Evolutionary conservation across 2,329 filamentous ascomycete genomes (phyloP).

Genomic region (Neurospora crassa): DNA sequence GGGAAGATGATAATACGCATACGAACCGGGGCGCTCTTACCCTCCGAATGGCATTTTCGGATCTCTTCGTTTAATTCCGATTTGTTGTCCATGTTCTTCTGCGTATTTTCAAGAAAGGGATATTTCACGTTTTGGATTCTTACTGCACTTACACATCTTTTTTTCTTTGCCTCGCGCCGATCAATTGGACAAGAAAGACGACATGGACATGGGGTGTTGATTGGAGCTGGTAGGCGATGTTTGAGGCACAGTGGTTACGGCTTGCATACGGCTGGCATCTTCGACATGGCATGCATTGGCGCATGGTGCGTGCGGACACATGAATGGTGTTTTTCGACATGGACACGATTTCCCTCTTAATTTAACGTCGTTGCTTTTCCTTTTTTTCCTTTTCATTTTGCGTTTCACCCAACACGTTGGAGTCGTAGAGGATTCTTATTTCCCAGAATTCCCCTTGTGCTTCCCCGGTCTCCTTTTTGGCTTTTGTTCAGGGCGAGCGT

Average conservation of each 20-base stretch:
- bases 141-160: background rate
- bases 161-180: background rate
- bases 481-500: background rate
- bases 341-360: constrained; percentile 12
- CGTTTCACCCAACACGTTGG: constrained; percentile 1
- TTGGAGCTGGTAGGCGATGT: constrained; percentile 1
- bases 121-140: background rate
- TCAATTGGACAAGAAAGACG: constrained; percentile 8
- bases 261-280: constrained; percentile 19
- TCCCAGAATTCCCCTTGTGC: background rate
- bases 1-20: constrained; percentile 12
- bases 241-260: constrained; percentile 14
- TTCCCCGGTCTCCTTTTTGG: background rate
- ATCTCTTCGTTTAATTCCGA: constrained; percentile 1
- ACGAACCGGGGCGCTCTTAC: background rate
- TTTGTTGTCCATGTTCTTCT: constrained; percentile 3
- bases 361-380: constrained; percentile 2
- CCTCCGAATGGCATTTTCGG: background rate
- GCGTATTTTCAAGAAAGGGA: background rate
- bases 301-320: constrained; percentile 7
- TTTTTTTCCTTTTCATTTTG: constrained; percentile 5
- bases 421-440: background rate
- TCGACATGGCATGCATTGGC: constrained; percentile 10
- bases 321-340: constrained; percentile 8
- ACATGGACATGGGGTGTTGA: constrained; percentile 6